These are phyloP conservation scores for Aspergillus persii DNA, from an alignment of 2,329 filamentous ascomycete species.

Conservation along the genomic window DNA sequence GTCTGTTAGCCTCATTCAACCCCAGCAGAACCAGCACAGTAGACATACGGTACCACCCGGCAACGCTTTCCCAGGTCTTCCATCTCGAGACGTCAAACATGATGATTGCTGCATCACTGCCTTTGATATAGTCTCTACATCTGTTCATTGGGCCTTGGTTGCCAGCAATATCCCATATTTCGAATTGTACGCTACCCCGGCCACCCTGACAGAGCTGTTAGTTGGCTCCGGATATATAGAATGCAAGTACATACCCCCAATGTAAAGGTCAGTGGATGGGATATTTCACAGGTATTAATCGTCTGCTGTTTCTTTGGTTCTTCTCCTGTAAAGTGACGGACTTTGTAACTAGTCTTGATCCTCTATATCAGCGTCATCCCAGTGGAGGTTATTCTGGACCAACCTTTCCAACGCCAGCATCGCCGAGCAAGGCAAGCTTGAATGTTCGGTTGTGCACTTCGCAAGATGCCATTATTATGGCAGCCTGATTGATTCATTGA, in stretches of 20 bases:
- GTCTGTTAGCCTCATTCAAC: not conserved
- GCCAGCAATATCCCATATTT: not conserved
- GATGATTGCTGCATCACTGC: not conserved
- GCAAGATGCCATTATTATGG: not conserved
- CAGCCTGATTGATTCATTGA: not conserved
- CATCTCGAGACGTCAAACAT: not conserved
- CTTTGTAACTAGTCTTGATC: not conserved
- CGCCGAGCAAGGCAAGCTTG: not conserved
- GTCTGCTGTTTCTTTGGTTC: not conserved
- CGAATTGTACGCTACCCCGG: not conserved
- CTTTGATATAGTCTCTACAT: not conserved
- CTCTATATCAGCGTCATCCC: too few species aligned
- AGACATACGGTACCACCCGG: not conserved
- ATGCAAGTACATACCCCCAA: not conserved
- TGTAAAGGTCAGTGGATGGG: not conserved
- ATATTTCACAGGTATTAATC: not conserved
- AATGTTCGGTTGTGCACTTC: not conserved
- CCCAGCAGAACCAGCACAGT: fast-evolving
- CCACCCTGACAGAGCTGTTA: not conserved
- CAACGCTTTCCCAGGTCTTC: not conserved
- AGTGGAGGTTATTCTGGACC: too few species aligned
- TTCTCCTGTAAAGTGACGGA: not conserved
- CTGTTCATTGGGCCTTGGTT: not conserved
- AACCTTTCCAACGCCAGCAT: not conserved
- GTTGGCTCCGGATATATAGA: not conserved